Conservation (phyloP, 441 rosid species). For the Corymbia citriodora region DNA sequence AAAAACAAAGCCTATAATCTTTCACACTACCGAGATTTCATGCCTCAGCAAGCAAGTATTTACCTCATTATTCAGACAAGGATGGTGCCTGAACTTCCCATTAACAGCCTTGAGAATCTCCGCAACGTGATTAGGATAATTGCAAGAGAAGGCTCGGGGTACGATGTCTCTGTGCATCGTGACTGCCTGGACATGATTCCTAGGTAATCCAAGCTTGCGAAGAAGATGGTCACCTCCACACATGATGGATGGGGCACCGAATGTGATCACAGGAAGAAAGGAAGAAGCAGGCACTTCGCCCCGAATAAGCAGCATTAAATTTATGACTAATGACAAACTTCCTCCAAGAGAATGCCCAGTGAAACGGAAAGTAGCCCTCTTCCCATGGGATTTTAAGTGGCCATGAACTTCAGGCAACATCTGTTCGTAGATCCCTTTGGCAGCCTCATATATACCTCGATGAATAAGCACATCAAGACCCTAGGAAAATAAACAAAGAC, state of each 20-base stretch:
- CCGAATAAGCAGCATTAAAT: conserved; percentile 72
- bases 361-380: conserved; percentile 65
- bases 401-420: conserved; percentile 82
- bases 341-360: conserved; percentile 98
- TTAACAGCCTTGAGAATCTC: conserved; percentile 90
- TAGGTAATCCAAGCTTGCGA: conserved; percentile 71
- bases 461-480: conserved; percentile 74
- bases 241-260: conserved; percentile 87
- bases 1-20: background rate
- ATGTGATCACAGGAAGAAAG: conserved; percentile 82
- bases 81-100: conserved; percentile 75
- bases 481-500: conserved; percentile 22
- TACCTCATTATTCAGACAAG: conserved; percentile 90
- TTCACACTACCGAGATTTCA: background rate
- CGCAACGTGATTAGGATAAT: conserved; percentile 75
- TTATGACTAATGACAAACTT: conserved; percentile 76
- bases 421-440: conserved; percentile 91
- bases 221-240: conserved; percentile 91
- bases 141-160: conserved; percentile 93
- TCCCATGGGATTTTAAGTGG: conserved; percentile 53
- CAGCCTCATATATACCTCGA: conserved; percentile 97
- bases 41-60: background rate
- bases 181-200: conserved; percentile 70
- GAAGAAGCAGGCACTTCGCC: conserved; percentile 78
- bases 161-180: conserved; percentile 89